A percentile compares a stretch with the other conserved stretches of the same genome.
phyloP scores from a whole-genome alignment of 768 basidiomycete genomes.

The Suillus plorans region DNA sequence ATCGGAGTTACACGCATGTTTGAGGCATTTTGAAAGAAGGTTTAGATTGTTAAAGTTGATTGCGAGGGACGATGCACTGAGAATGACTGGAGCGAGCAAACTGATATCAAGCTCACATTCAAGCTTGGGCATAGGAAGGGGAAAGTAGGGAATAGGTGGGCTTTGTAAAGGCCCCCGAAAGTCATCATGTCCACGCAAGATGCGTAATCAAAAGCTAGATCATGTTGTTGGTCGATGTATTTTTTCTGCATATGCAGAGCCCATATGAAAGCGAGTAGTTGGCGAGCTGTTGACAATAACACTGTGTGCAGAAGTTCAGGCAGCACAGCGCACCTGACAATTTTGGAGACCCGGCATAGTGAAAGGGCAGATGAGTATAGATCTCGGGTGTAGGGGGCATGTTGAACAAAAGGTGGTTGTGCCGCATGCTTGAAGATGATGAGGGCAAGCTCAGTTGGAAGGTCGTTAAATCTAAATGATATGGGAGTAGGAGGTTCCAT shows the following conservation, averaged over 20 bases:
- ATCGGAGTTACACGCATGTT: constrained; percentile 1
- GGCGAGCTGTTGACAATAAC: not conserved
- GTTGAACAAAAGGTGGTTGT: constrained; percentile 16
- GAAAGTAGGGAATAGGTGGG: constrained; percentile 6
- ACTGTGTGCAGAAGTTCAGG: constrained; percentile 26
- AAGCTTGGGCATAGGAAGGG: not conserved
- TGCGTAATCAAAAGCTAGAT: constrained; percentile 34
- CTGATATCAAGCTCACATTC: constrained; percentile 19
- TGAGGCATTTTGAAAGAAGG: constrained; percentile 34
- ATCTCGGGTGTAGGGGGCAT: not conserved
- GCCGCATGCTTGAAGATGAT: constrained; percentile 35
- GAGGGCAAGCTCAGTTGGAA: constrained; percentile 37
- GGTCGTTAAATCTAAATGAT: constrained; percentile 19
- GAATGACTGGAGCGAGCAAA: constrained; percentile 8
- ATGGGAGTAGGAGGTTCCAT: constrained; percentile 6
- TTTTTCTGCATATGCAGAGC: constrained; percentile 29
- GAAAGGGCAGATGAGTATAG: constrained; percentile 26
- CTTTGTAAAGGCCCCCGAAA: constrained; percentile 18
- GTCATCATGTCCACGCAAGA: constrained; percentile 31
- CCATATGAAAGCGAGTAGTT: constrained; percentile 25
- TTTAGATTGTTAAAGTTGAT: constrained; percentile 30
- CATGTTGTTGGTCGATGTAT: constrained; percentile 9
- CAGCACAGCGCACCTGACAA: constrained; percentile 34
- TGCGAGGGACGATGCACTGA: constrained; percentile 22
- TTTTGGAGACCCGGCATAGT: constrained; percentile 35